Evolutionary conservation across 1,139 yeast species (phyloP), one percentile per base, ranked within the genome.

Genomic region (Saccharomyces hybrid): DNA sequence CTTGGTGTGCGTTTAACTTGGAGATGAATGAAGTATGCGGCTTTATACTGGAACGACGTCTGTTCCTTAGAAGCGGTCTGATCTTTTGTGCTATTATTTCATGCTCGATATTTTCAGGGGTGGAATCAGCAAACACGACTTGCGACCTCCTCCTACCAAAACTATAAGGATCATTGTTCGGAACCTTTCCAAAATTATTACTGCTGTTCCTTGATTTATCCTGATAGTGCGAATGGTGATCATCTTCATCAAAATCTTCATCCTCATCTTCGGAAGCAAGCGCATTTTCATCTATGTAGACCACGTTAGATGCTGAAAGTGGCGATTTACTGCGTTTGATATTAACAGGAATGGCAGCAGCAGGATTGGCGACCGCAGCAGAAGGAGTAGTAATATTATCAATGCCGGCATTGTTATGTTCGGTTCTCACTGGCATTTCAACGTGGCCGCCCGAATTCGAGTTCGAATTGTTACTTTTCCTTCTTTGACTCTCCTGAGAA

Each of bases 211-310:
- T 70, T 75, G 6, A 67, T 72, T 20, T 67, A 73, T 49, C 63
- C 67, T 47, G 49, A 47, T 28, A 27, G 25, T 47, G 29, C 5
- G 8, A 28, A 47, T 47, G 34, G 4, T 47, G 42, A 16, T 27
- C 26, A 47, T 27, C 29, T 8, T 44, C 53, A 11, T 52, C 65
- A 28, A 55, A 57, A 29, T 59, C 59, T 11, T 57, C 61, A 48
- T 64, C 66, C 41, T 62, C 68, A 23, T 71, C 75, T 27, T 70
- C 74, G 4, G 71, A 67, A 3, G 73, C 75, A 38, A 76, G 59
- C 6, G 72, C 77, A 55, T 74, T 74, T 54, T 78, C 82, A 51
- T 76, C 83, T 53, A 66, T 59, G 53, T 61, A 65, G 11, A 38
- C 25, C 16, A 62, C 56, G 6, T 59, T 56, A 5, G 57, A 50